Evolutionary conservation across 257 asterid species (phyloP).

Genomic region (Catharanthus roseus): DNA sequence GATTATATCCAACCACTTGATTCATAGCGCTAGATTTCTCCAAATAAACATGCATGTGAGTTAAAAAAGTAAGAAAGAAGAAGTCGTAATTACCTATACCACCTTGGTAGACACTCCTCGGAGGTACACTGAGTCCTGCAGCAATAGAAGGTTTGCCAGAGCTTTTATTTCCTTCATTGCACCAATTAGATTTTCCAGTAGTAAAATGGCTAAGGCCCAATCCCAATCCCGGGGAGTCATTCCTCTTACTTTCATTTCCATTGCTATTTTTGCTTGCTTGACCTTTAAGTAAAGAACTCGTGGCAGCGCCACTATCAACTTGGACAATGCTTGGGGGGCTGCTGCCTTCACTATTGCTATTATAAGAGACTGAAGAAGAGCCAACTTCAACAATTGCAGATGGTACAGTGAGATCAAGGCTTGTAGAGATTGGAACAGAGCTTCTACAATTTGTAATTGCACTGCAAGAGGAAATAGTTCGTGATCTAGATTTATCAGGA

Average conservation of each 20-base stretch:
- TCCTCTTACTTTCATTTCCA: conserved; percentile 5
- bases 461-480: conserved; percentile 9
- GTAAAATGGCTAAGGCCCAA: conserved; percentile 12
- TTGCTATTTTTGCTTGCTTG: neutral
- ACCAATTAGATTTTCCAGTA: conserved; percentile 14
- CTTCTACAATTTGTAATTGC: conserved; percentile 17
- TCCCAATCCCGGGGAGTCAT: conserved; percentile 13
- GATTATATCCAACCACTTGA: neutral
- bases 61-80: neutral
- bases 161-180: conserved; percentile 15
- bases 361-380: conserved; percentile 8
- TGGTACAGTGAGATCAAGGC: conserved; percentile 13
- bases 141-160: conserved; percentile 17
- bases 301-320: conserved; percentile 4
- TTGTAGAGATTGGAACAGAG: conserved; percentile 13
- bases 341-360: conserved; percentile 19
- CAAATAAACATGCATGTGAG: neutral
- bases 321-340: conserved; percentile 9
- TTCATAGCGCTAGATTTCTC: neutral
- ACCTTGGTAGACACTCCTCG: conserved; percentile 38
- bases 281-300: conserved; percentile 12
- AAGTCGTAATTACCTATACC: conserved; percentile 29
- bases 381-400: conserved; percentile 12
- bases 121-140: conserved; percentile 35
- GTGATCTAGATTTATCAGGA: conserved; percentile 2